Evolutionary conservation across 306 rosid species (phyloP).

Genomic region (Vigna trinervia): DNA sequence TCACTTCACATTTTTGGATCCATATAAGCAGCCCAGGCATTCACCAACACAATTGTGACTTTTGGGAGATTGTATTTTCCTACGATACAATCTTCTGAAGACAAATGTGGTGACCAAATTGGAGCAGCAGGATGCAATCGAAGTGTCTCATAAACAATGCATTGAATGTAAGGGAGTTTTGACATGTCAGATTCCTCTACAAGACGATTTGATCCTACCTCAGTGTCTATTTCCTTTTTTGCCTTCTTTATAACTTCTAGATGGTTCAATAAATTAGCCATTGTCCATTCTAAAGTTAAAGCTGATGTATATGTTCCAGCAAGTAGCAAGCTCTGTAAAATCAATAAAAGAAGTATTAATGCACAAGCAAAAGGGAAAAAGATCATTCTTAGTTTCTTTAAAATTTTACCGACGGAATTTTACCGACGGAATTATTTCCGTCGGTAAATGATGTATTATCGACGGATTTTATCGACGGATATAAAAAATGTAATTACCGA

Average conservation of each 20-base stretch:
- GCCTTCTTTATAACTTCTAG: not conserved
- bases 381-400: not conserved
- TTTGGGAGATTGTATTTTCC: not conserved
- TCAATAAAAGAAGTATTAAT: too few relatives aligned
- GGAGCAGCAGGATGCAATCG: slow-evolving; percentile 3
- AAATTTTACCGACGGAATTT: too few relatives aligned
- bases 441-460: too few relatives aligned
- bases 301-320: too few relatives aligned
- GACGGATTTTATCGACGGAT: too few relatives aligned
- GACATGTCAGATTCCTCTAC: not conserved
- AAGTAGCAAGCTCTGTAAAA: too few relatives aligned
- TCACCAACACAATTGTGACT: slow-evolving; percentile 6
- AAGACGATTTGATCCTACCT: not conserved
- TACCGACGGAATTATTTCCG: too few relatives aligned
- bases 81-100: slow-evolving; percentile 11
- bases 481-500: too few relatives aligned
- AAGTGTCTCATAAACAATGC: not conserved
- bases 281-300: too few relatives aligned
- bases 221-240: not conserved
- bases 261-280: not conserved
- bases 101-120: not conserved
- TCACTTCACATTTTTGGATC: too few relatives aligned
- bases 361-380: not conserved
- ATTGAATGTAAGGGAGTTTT: not conserved
- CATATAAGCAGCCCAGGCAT: too few relatives aligned